Conservation (phyloP, 225 moss, liverwort and hornwort genomes). For the Physcomitrium patens region DNA sequence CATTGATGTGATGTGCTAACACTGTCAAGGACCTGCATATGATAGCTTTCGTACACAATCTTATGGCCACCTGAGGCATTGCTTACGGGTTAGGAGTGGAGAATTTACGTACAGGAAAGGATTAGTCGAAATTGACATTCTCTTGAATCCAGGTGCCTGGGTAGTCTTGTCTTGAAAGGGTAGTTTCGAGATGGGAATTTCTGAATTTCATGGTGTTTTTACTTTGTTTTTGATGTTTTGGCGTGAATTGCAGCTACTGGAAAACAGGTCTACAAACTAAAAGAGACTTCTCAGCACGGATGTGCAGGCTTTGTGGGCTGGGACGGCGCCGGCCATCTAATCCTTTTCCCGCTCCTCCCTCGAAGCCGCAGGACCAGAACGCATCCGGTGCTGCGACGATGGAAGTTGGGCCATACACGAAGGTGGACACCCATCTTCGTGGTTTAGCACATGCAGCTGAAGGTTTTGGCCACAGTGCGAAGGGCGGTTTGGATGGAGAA, state of each 20-base stretch:
- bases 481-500: slow-evolving; percentile 84
- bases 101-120: too few species aligned
- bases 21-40: background rate
- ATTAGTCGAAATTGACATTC: background rate
- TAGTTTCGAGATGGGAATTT: background rate
- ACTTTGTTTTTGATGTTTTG: slow-evolving; percentile 3
- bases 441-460: slow-evolving; percentile 84
- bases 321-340: slow-evolving; percentile 39
- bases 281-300: slow-evolving; percentile 26
- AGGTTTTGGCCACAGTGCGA: slow-evolving; percentile 78
- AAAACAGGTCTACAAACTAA: background rate
- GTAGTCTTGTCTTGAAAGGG: slow-evolving; percentile 2
- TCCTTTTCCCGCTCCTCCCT: slow-evolving; percentile 22
- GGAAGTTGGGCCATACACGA: slow-evolving; percentile 67
- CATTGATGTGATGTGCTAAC: background rate
- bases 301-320: slow-evolving; percentile 63
- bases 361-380: slow-evolving; percentile 36
- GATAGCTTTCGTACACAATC: background rate
- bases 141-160: slow-evolving; percentile 1
- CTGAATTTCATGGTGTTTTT: background rate
- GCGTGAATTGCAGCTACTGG: slow-evolving; percentile 7
- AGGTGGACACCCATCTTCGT: slow-evolving; percentile 70
- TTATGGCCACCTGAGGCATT: background rate
- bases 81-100: too few species aligned
- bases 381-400: slow-evolving; percentile 34